Conservation (phyloP, 75 land plant species). For the Adiantum capillusveneris region DNA sequence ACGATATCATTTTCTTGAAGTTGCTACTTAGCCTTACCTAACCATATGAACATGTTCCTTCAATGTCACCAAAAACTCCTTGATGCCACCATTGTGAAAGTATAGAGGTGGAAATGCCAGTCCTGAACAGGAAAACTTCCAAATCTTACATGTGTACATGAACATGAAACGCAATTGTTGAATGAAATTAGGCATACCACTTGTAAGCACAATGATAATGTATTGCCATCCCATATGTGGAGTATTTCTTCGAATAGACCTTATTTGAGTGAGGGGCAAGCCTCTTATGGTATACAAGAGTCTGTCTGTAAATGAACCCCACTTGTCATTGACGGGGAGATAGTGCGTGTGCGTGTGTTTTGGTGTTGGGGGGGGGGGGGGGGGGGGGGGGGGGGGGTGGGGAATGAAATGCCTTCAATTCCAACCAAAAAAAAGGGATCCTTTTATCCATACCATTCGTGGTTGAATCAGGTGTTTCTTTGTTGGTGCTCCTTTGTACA, state of each 20-base stretch:
- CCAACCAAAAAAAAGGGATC: not conserved
- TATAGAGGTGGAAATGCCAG: conserved; percentile 85
- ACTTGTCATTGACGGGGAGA: not conserved
- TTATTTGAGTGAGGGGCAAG: conserved; percentile 64
- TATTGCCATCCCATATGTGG: conserved; percentile 95
- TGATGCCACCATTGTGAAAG: conserved; percentile 92
- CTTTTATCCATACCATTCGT: conserved; percentile 2
- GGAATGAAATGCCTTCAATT: not conserved
- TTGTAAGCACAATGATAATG: conserved; percentile 74
- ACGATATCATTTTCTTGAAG: no score
- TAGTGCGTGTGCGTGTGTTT: no score
- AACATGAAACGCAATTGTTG: not conserved
- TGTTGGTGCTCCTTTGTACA: conserved; percentile 20
- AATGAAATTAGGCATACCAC: conserved; percentile 32
- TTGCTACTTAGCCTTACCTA: conserved; percentile 67
- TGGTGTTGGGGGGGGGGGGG: no score
- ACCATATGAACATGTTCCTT: conserved; percentile 71
- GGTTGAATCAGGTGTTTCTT: conserved; percentile 7
- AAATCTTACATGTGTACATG: not conserved
- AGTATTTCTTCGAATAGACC: conserved; percentile 83
- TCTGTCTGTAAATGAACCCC: conserved; percentile 46
- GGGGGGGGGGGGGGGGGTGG: no score
- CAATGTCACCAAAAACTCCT: conserved; percentile 72
- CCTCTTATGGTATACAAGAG: conserved; percentile 81
- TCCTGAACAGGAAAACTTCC: conserved; percentile 35